phyloP scores from a whole-genome alignment of 2,329 filamentous ascomycete genomes.

The Fusarium sacchari region DNA sequence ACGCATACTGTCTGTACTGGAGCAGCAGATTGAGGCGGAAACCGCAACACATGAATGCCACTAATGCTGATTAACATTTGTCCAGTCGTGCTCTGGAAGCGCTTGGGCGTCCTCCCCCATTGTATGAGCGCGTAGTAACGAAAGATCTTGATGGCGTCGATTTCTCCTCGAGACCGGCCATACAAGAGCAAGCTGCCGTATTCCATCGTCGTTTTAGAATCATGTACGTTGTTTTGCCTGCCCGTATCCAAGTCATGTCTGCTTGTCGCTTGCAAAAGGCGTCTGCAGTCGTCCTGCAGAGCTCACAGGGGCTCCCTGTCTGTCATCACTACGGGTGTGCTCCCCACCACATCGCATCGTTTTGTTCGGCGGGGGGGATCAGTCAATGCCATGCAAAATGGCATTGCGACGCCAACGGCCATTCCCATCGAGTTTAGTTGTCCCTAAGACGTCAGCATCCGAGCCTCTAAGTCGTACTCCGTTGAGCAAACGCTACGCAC shows the following conservation, averaged over 20 bases:
- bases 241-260: constrained; percentile 10
- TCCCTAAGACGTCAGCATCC: constrained; percentile 42
- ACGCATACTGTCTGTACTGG: constrained; percentile 9
- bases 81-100: constrained; percentile 17
- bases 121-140: neutral
- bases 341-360: constrained; percentile 40
- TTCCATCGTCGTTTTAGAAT: neutral
- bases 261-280: constrained; percentile 5
- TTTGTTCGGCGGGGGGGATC: constrained; percentile 37
- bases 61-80: constrained; percentile 28
- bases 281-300: constrained; percentile 36
- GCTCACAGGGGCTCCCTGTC: constrained; percentile 43
- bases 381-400: constrained; percentile 44
- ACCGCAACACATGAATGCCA: constrained; percentile 17
- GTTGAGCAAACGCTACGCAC: constrained; percentile 40
- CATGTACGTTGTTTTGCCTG: constrained; percentile 19
- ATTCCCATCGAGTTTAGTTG: constrained; percentile 44
- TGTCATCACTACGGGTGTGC: constrained; percentile 40
- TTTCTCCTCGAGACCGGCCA: neutral
- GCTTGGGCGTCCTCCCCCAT: constrained; percentile 1
- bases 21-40: constrained; percentile 25
- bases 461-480: constrained; percentile 29
- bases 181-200: neutral
- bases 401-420: constrained; percentile 44
- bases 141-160: neutral